phyloP scores from a whole-genome alignment of 768 basidiomycete species.

The Flagelloscypha sp. region DNA sequence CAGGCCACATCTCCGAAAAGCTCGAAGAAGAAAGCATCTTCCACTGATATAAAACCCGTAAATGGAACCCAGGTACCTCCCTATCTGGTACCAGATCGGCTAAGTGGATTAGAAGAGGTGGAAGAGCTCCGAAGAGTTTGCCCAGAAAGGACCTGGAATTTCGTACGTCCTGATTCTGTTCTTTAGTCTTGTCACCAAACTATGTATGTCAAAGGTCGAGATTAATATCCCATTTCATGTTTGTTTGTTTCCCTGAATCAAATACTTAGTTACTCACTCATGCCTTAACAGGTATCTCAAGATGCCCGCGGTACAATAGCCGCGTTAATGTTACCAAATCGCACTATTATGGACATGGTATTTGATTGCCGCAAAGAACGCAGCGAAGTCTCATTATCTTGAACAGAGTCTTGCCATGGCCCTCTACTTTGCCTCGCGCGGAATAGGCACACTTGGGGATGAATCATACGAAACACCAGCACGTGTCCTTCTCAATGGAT shows the following conservation, averaged over 20 bases:
- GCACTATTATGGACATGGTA: slow-evolving; percentile 89
- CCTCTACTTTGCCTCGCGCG: slow-evolving; percentile 87
- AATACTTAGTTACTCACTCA: neutral
- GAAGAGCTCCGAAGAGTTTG: slow-evolving; percentile 72
- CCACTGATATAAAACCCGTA: slow-evolving; percentile 1
- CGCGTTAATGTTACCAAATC: slow-evolving; percentile 67
- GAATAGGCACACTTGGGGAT: slow-evolving; percentile 49
- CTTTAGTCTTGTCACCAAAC: slow-evolving; percentile 6
- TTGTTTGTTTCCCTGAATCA: slow-evolving; percentile 5
- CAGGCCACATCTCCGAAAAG: slow-evolving; percentile 37
- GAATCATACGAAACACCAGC: slow-evolving; percentile 61
- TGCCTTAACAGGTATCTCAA: slow-evolving; percentile 52
- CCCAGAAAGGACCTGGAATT: slow-evolving; percentile 81
- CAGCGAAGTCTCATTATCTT: slow-evolving; percentile 3
- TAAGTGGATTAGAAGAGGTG: slow-evolving; percentile 70
- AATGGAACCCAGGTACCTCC: slow-evolving; percentile 12
- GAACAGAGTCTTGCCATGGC: slow-evolving; percentile 83
- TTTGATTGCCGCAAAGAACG: neutral
- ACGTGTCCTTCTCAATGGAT: slow-evolving; percentile 77
- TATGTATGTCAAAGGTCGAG: slow-evolving; percentile 51
- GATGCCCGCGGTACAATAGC: slow-evolving; percentile 47
- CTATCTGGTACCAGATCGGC: slow-evolving; percentile 85
- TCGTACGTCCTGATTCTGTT: slow-evolving; percentile 39
- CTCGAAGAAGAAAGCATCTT: slow-evolving; percentile 33
- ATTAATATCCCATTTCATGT: slow-evolving; percentile 79